These are phyloP conservation scores for Epichloe scottii DNA, from an alignment of 2,329 filamentous ascomycete genomes.

Conservation along the genomic window DNA sequence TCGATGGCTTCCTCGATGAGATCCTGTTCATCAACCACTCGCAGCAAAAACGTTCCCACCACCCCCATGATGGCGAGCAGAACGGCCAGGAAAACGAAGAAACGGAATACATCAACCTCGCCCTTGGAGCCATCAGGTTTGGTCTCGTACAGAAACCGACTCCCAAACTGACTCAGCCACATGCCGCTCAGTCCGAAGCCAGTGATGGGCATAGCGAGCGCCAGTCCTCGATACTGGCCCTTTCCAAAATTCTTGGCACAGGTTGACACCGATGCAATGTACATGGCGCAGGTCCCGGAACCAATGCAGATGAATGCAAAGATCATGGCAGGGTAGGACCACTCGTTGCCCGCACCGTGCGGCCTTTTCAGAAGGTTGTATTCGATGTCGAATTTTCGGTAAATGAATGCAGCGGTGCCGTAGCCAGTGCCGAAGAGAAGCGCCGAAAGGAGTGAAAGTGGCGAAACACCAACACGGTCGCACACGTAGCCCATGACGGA, in stretches of 20 bases:
- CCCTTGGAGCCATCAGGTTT: conserved; percentile 49
- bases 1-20: conserved; percentile 85
- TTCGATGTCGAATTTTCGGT: conserved; percentile 41
- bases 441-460: conserved; percentile 61
- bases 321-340: conserved; percentile 75
- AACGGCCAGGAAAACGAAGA: conserved; percentile 73
- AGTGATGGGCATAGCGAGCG: conserved; percentile 81
- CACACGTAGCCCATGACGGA: conserved; percentile 82
- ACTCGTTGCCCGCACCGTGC: conserved; percentile 34
- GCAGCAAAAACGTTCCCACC: conserved; percentile 60
- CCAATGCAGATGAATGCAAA: conserved; percentile 74
- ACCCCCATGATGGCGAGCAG: conserved; percentile 60
- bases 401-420: conserved; percentile 67
- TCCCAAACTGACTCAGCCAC: conserved; percentile 87
- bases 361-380: conserved; percentile 20
- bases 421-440: conserved; percentile 72
- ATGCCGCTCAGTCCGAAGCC: conserved; percentile 89
- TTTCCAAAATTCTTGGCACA: conserved; percentile 97
- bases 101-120: conserved; percentile 65
- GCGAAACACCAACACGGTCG: conserved; percentile 72
- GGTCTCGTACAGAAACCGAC: conserved; percentile 60
- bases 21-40: conserved; percentile 71
- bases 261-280: conserved; percentile 80
- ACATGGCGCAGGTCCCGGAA: conserved; percentile 76
- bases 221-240: conserved; percentile 75